Evolutionary conservation across 2,329 filamentous ascomycete species (phyloP), one percentile per base, ranked within the genome.

Genomic region (Aureobasidium sp.): DNA sequence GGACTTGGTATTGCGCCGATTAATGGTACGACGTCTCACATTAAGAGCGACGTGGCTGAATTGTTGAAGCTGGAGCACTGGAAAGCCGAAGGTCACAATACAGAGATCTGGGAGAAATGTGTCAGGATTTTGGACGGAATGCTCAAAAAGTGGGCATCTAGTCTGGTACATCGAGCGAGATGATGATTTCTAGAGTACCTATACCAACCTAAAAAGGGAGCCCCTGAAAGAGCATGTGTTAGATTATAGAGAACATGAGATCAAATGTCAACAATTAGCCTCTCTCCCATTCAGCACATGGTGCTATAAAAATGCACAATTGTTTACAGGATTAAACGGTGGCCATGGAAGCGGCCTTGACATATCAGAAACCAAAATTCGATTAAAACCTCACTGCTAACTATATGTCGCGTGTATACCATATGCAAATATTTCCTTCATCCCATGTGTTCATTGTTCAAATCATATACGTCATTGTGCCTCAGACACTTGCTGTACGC

Each of bases 11-110:
- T 78, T 44, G 71, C 81, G 2, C 71, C 85, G 3, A 69, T 86
- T 64, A 82, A 85, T 69, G 83, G 83, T 2, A 86, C 82, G 3
- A 84, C 77, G 24, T 81, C 45, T 8, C 57, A 60, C 15, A 60
- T 60, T 5, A 47, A 60, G 11, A 35, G 22, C 12, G 57, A 60
- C 19, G 17, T 60, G 35, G 27, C 22, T n/a, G 47, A 52, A 5
- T 5, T 60, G 22, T n/a, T 15, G 17, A 50, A 49, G 17, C 2
- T 60, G 17, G 35, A 60, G 22, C 22, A 50, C 1, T 60, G 57
- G 57, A 52, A 49, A 47, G n/a, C 31, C 8, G 5, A 50, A 12
- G 33, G 33, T n/a, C 22, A 42, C 27, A 50, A 60, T 12, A 8
- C 5, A 5, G 33, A 40, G 19, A 44, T 14, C 2, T 60, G 57